Evolutionary conservation across 148 eudicot species (phyloP), one percentile per base, ranked within the genome.

Genomic region (Chenopodium berlandieri): DNA sequence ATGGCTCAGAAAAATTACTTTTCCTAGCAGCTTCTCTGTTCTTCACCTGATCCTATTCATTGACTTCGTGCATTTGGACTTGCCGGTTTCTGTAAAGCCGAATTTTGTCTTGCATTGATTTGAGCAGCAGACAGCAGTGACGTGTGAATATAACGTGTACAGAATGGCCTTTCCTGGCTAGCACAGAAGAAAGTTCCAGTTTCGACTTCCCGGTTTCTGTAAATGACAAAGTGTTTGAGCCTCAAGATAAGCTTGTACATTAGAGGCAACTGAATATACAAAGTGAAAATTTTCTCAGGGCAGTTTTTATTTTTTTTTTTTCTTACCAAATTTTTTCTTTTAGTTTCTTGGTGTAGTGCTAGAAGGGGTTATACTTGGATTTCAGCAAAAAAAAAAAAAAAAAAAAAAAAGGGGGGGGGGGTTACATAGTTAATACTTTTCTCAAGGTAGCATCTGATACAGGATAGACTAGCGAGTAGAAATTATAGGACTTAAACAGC

Each of bases 91-190:
- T 65, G 74, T 69, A 77, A 63, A 75, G 23, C 52, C 47, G 77
- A 37, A 67, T n/a, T n/a, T 11, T 44, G 75, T 10, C 30, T 65
- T 81, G 34, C 40, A 62, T 75, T 22, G 69, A 44, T 12, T 63
- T 7, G 62, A 81, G 78, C 78, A 46, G 22, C 74, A 81, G 77
- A 52, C 54, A 52, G 81, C 74, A 64, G 58, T 13, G 48, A 37
- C 47, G 40, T 69, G 69, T 23, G 67, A 76, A 60, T 25, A 56
- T 69, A 64, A 32, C 54, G 58, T 85, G 88, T 86, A 88, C 56
- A 88, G 80, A 88, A 10, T 13, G 73, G 79, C 79, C 52, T 34
- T 66, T 80, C 19, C 32, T 16, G 69, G 75, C 66, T 74, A 78
- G 52, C 66, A 77, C 52, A 71, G 72, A 64, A 76, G 63, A 30